Percentiles rank a stretch among this genome's conserved stretches.
phyloP scores from a whole-genome alignment of 495 filamentous ascomycete species.

The Penicillium manginii region DNA sequence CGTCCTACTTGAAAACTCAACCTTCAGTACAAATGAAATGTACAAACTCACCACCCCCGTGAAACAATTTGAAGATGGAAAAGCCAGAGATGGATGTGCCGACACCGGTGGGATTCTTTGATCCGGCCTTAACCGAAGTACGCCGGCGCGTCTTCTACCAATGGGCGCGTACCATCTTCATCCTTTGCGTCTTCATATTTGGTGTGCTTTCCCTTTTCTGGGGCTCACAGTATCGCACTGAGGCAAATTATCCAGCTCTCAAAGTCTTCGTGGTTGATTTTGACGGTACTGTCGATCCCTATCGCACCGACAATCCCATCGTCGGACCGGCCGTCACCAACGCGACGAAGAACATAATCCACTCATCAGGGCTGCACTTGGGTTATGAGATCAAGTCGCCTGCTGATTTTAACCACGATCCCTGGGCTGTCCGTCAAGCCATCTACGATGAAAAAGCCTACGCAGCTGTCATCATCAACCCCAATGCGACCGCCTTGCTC shows the following conservation, averaged over 20 bases:
- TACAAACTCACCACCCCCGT: not conserved
- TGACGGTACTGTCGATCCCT: constrained; percentile 60
- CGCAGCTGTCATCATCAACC: constrained; percentile 66
- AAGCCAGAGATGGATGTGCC: constrained; percentile 24
- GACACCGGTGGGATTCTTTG: constrained; percentile 55
- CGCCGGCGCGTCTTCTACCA: constrained; percentile 47
- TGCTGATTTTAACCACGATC: constrained; percentile 59
- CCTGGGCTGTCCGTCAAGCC: constrained; percentile 59
- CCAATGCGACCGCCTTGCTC: constrained; percentile 66
- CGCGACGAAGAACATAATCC: constrained; percentile 39
- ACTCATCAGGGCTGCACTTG: constrained; percentile 37
- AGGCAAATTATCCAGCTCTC: constrained; percentile 51
- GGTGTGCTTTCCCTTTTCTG: constrained; percentile 63
- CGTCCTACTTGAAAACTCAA: no score
- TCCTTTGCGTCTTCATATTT: constrained; percentile 58
- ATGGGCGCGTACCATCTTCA: constrained; percentile 50
- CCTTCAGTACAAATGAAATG: no score
- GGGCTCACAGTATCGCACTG: constrained; percentile 57
- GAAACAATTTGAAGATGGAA: constrained; percentile 6
- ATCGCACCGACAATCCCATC: constrained; percentile 48
- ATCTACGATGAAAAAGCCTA: constrained; percentile 66
- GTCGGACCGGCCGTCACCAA: constrained; percentile 59
- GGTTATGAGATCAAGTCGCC: constrained; percentile 57
- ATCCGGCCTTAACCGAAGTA: constrained; percentile 49
- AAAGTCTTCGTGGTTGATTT: constrained; percentile 69